These are phyloP conservation scores for Crotalaria pallida DNA, from an alignment of 306 rosid genomes.

Conservation along the genomic window DNA sequence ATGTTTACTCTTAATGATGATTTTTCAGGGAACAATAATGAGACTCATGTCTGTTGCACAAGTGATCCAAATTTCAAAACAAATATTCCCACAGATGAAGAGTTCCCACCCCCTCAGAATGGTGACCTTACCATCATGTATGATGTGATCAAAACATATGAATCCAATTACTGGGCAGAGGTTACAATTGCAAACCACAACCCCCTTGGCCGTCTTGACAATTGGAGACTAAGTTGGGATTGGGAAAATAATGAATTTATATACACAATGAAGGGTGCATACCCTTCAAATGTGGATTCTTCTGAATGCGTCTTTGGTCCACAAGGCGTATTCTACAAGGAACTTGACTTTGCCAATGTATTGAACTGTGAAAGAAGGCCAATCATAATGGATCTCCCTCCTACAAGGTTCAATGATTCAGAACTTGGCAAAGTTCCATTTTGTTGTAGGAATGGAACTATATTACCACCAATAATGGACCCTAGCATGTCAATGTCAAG, in stretches of 20 bases:
- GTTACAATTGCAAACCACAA: constrained; percentile 72
- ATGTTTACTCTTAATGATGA: background rate
- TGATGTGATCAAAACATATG: constrained; percentile 61
- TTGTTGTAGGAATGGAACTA: constrained; percentile 90
- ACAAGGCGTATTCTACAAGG: constrained; percentile 49
- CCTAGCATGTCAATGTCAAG: constrained; percentile 62
- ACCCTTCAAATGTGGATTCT: constrained; percentile 66
- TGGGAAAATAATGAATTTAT: constrained; percentile 77
- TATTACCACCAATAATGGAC: constrained; percentile 76
- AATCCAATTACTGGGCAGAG: constrained; percentile 63
- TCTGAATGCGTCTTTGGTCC: constrained; percentile 65
- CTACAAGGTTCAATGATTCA: constrained; percentile 60
- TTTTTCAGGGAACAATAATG: constrained; percentile 54
- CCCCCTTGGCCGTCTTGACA: constrained; percentile 84
- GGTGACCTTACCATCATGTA: constrained; percentile 85
- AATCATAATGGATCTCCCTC: constrained; percentile 73
- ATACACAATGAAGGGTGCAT: constrained; percentile 68
- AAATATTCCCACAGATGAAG: constrained; percentile 37
- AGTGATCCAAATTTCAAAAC: constrained; percentile 43
- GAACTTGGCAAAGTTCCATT: constrained; percentile 60
- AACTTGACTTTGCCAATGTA: constrained; percentile 59
- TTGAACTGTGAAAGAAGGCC: constrained; percentile 73
- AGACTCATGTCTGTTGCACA: constrained; percentile 63
- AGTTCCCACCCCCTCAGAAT: constrained; percentile 52
- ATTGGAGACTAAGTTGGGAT: constrained; percentile 78